Percentiles rank a stretch among this genome's conserved stretches.
phyloP scores from a whole-genome alignment of 176 grass and related monocot genomes.

The Triticum turgidum region DNA sequence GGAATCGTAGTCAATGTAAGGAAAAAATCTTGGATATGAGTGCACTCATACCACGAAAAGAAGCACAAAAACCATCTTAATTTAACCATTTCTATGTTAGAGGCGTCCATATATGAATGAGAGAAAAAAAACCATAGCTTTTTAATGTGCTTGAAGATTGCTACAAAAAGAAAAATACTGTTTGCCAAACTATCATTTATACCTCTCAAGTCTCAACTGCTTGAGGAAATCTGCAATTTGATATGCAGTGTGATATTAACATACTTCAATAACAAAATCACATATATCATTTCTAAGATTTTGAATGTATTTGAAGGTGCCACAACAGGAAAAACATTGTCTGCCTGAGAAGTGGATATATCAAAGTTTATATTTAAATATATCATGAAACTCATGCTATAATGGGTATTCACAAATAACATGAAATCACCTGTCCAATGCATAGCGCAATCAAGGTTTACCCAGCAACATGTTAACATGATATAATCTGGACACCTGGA shows the following conservation, averaged over 20 bases:
- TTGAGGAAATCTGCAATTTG: not conserved
- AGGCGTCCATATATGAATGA: not conserved
- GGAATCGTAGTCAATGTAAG: not conserved
- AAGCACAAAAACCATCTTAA: not conserved
- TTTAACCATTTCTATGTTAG: slow-evolving; percentile 6
- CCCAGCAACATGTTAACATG: too few species aligned
- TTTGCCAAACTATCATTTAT: slow-evolving; percentile 13
- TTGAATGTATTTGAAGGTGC: not conserved
- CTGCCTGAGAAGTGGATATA: not conserved
- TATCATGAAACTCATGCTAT: not conserved
- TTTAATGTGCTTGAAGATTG: not conserved
- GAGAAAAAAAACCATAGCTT: not conserved
- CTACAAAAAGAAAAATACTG: not conserved
- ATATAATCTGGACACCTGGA: too few species aligned
- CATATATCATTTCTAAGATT: slow-evolving; percentile 9
- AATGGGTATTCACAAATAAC: not conserved
- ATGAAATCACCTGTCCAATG: not conserved
- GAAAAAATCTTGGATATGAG: slow-evolving; percentile 15
- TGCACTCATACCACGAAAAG: not conserved
- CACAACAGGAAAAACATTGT: not conserved
- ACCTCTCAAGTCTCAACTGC: not conserved
- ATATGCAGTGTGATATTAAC: not conserved
- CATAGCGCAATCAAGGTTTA: not conserved
- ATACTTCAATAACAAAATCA: not conserved
- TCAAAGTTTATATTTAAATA: not conserved